These are phyloP conservation scores for Tranzscheliella williamsii DNA, from an alignment of 1,284 basidiomycete genomes.

Conservation along the genomic window DNA sequence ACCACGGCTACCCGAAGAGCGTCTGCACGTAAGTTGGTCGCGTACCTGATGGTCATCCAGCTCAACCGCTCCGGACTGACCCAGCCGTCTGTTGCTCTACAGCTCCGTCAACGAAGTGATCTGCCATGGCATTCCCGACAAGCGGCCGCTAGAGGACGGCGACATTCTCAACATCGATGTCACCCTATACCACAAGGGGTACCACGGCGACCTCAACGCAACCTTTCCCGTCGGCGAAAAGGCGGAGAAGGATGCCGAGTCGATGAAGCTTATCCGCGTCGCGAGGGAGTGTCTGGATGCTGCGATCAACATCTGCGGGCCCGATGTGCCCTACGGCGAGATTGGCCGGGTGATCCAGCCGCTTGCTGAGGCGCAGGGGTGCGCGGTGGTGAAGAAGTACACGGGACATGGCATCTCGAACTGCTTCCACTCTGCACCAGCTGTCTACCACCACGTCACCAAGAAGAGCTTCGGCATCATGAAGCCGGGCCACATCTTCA, in stretches of 20 bases:
- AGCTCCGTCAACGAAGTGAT: constrained; percentile 89
- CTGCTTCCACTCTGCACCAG: constrained; percentile 80
- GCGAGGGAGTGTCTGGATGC: constrained; percentile 69
- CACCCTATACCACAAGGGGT: constrained; percentile 65
- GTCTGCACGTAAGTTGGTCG: constrained; percentile 73
- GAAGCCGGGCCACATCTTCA: constrained; percentile 57
- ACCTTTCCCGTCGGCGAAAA: constrained; percentile 56
- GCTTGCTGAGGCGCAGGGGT: constrained; percentile 62
- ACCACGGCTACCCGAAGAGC: constrained; percentile 90
- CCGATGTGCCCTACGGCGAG: constrained; percentile 71
- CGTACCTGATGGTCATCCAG: background rate
- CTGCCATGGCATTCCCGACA: constrained; percentile 74
- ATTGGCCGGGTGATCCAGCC: constrained; percentile 78
- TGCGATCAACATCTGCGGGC: constrained; percentile 76
- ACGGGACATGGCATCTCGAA: constrained; percentile 84
- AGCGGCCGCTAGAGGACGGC: constrained; percentile 48
- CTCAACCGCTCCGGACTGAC: background rate
- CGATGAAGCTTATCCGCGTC: constrained; percentile 52
- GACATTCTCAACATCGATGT: constrained; percentile 64
- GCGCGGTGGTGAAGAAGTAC: constrained; percentile 74
- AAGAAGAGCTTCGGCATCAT: constrained; percentile 59
- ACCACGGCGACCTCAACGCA: constrained; percentile 58
- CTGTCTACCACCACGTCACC: constrained; percentile 72
- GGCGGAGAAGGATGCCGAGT: constrained; percentile 40
- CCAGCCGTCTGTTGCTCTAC: background rate